Conservation (phyloP, 1,284 basidiomycete species). For the Schizophyllum commune region DNA sequence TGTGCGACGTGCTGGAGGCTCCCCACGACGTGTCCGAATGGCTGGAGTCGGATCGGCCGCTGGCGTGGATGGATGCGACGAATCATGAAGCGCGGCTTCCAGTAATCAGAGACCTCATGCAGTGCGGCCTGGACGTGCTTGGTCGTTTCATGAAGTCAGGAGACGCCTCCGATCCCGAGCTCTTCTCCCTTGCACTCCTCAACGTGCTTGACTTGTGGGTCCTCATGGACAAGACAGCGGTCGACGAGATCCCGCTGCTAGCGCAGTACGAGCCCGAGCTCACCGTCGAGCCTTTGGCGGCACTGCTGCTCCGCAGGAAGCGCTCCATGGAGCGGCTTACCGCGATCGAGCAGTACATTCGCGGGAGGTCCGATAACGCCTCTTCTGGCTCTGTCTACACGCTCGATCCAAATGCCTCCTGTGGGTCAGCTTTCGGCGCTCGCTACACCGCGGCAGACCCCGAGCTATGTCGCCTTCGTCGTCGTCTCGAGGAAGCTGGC, state of each 20-base stretch:
- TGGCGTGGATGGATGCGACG: neutral
- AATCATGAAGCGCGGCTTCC: neutral
- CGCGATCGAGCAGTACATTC: slow-evolving; percentile 22
- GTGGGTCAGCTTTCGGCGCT: slow-evolving; percentile 17
- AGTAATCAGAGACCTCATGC: neutral
- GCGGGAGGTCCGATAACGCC: slow-evolving; percentile 14
- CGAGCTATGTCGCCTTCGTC: slow-evolving; percentile 17
- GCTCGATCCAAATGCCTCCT: neutral
- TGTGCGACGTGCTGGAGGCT: slow-evolving; percentile 28
- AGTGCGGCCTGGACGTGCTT: slow-evolving; percentile 11
- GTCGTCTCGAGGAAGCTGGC: slow-evolving; percentile 19
- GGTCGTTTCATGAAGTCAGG: slow-evolving; percentile 14
- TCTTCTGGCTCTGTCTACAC: slow-evolving; percentile 15
- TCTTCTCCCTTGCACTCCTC: slow-evolving; percentile 35
- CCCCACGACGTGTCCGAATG: slow-evolving; percentile 25
- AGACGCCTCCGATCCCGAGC: slow-evolving; percentile 31
- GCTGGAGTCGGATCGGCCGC: slow-evolving; percentile 14
- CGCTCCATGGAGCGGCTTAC: slow-evolving; percentile 19
- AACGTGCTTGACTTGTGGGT: slow-evolving; percentile 37
- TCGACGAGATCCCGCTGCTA: slow-evolving; percentile 26
- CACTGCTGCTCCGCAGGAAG: slow-evolving; percentile 28
- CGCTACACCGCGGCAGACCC: slow-evolving; percentile 20
- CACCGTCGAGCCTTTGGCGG: slow-evolving; percentile 23
- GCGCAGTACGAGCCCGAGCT: slow-evolving; percentile 38
- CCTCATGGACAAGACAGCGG: slow-evolving; percentile 30